Percentiles rank a stretch among this genome's conserved stretches.
phyloP scores from a whole-genome alignment of 2,329 filamentous ascomycete species.

The Laburnicola sp. region DNA sequence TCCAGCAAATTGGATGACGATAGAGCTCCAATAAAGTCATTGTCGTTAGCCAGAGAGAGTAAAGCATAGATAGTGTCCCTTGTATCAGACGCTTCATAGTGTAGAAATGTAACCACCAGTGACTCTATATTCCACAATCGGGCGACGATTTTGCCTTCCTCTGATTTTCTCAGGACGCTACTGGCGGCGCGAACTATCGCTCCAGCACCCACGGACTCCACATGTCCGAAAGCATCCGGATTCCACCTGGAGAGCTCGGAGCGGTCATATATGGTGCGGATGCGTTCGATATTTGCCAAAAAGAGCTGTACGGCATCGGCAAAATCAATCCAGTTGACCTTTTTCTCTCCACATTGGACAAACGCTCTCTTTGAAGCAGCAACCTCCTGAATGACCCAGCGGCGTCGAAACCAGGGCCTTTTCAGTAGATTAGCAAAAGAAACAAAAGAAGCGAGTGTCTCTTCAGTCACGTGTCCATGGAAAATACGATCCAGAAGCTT shows the following conservation, averaged over 20 bases:
- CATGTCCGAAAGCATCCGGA: slow-evolving; percentile 16
- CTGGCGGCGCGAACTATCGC: slow-evolving; percentile 12
- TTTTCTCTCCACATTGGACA: slow-evolving; percentile 43
- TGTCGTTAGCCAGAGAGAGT: slow-evolving; percentile 36
- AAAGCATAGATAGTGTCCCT: slow-evolving; percentile 37
- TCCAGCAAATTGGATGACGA: no score
- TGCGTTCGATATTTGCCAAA: slow-evolving; percentile 37
- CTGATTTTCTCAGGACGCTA: slow-evolving; percentile 23
- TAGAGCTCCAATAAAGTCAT: no score
- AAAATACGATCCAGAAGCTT: not conserved
- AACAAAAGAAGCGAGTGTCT: not conserved
- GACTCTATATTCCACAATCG: slow-evolving; percentile 35
- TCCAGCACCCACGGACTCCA: not conserved
- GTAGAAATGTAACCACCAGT: slow-evolving; percentile 33
- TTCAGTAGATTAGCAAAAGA: not conserved
- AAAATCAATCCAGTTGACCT: slow-evolving; percentile 43
- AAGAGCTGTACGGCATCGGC: slow-evolving; percentile 45
- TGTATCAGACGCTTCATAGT: slow-evolving; percentile 30
- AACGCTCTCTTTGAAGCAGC: slow-evolving; percentile 37
- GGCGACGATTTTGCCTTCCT: not conserved
- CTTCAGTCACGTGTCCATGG: not conserved
- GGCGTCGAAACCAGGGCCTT: slow-evolving; percentile 30
- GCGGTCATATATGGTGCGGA: slow-evolving; percentile 21
- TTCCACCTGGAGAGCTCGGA: slow-evolving; percentile 35
- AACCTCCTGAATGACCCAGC: slow-evolving; percentile 52